Base-by-base conservation (phyloP, 148 eudicot species). In the Beta vulgaris region DNA sequence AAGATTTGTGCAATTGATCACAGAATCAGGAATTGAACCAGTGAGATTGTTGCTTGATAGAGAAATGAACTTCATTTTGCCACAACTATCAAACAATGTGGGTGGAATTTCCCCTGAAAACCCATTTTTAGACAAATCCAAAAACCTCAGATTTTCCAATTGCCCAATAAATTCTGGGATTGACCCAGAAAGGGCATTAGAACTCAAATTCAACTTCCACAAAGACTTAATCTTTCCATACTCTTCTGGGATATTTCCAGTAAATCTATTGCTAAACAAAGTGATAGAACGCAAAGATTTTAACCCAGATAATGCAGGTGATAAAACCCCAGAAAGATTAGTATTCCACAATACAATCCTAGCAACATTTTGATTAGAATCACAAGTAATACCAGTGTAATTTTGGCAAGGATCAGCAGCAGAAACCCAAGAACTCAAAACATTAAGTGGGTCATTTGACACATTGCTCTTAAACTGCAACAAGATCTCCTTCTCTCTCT, bases 141-240 rank as follows among this genome's bases (percentile, higher is more conserved):
- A 90, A 71, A 92, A 88, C 82, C 99, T 86, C 75, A 95, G 80
- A 74, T 85, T 92, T 48, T 82, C 85, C 75, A 95, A 83, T 64
- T 84, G 78, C 42, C 99, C 97, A 48, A 92, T 60, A 88, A 88
- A 89, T 21, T 84, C 94, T 15, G 99, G 99, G 76, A 95, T 87
- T 69, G 88, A 61, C 53, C 99, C 99, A 70, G 97, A 88, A 48
- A 95, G 77, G 0, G 97, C 93, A 85, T 95, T 95, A 48, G 97
- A 88, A 78, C 98, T 95, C 62, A 95, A 68, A 85, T 95, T 95
- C 77, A 95, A 80, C 85, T 95, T 95, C 99, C 99, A 95, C 68
- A 95, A 70, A 40, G 94, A 51, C 26, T 71, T 74, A 57, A 92
- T 85, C 35, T 80, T 88, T 21, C 96, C 90, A 74, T 88, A 95